A percentile compares a stretch with the other conserved stretches of the same genome.
Evolutionary conservation across 2,329 filamentous ascomycete species (phyloP).

Genomic region (Hypoxylon sp.): DNA sequence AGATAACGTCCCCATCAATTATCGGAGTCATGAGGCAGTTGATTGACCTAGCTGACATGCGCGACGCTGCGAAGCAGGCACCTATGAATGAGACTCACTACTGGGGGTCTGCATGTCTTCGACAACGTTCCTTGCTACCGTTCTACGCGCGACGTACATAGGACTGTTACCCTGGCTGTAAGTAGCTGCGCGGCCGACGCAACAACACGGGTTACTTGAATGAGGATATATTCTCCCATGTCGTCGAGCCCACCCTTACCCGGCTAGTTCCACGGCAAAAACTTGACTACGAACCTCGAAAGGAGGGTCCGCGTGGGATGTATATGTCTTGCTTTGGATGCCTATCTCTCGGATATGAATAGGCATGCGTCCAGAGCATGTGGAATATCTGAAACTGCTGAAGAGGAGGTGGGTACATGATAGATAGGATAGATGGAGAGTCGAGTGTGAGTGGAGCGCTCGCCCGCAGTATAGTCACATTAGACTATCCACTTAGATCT

Average conservation of each 20-base stretch:
- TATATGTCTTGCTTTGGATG: conserved; percentile 35
- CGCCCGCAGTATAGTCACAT: conserved; percentile 40
- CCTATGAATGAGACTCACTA: conserved; percentile 32
- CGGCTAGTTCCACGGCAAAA: conserved; percentile 34
- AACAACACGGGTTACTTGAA: conserved; percentile 40
- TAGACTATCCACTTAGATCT: conserved; percentile 43
- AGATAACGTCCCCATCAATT: conserved; percentile 27
- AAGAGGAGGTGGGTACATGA: conserved; percentile 38
- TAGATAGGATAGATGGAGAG: conserved; percentile 43
- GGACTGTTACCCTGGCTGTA: conserved; percentile 35
- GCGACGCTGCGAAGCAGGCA: conserved; percentile 29
- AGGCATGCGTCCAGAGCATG: conserved; percentile 44
- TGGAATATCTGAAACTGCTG: conserved; percentile 45
- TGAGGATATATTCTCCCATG: conserved; percentile 28
- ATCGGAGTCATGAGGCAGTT: conserved; percentile 31
- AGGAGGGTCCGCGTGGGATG: conserved; percentile 46
- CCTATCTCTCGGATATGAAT: conserved; percentile 42
- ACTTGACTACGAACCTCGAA: conserved; percentile 34
- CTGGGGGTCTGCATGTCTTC: conserved; percentile 40
- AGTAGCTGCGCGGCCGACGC: conserved; percentile 27
- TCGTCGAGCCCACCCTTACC: conserved; percentile 31
- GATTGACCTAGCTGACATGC: conserved; percentile 24
- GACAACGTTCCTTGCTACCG: conserved; percentile 27
- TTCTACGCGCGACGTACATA: conserved; percentile 29
- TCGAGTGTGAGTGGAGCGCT: conserved; percentile 40